phyloP scores from a whole-genome alignment of 257 asterid species.

The Solanum verrucosum region DNA sequence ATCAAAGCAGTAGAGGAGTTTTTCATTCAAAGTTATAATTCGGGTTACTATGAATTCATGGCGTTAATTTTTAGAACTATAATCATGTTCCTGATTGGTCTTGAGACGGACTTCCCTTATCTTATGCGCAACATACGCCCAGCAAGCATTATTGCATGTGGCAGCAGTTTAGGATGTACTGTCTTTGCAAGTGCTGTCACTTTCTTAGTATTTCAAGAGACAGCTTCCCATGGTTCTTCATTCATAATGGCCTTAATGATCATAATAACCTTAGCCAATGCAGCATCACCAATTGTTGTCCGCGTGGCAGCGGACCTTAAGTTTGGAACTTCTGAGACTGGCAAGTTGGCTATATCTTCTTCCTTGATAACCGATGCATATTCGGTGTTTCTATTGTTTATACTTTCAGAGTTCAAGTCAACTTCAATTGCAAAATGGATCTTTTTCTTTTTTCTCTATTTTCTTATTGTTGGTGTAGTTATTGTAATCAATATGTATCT shows the following conservation, averaged over 20 bases:
- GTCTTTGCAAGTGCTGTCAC: slow-evolving; percentile 65
- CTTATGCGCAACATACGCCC: slow-evolving; percentile 55
- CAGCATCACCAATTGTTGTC: slow-evolving; percentile 75
- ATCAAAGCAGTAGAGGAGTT: slow-evolving; percentile 28
- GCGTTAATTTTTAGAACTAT: slow-evolving; percentile 60
- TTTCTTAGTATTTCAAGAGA: slow-evolving; percentile 55
- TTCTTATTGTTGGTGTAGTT: slow-evolving; percentile 35
- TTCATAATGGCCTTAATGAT: slow-evolving; percentile 46
- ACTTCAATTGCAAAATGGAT: slow-evolving; percentile 21
- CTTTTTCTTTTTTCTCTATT: slow-evolving; percentile 24
- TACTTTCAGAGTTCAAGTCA: slow-evolving; percentile 35
- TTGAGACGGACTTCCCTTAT: slow-evolving; percentile 78
- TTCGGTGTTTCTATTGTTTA: slow-evolving; percentile 50
- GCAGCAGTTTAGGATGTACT: slow-evolving; percentile 57
- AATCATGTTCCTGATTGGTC: slow-evolving; percentile 93
- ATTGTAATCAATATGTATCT: slow-evolving; percentile 39
- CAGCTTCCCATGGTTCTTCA: slow-evolving; percentile 37
- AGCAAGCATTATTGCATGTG: slow-evolving; percentile 53
- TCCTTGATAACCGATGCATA: slow-evolving; percentile 66
- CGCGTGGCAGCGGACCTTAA: slow-evolving; percentile 80
- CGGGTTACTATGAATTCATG: slow-evolving; percentile 79
- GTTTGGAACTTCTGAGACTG: slow-evolving; percentile 73
- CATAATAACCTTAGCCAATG: slow-evolving; percentile 59
- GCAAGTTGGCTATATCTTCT: slow-evolving; percentile 74
- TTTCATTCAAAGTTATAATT: slow-evolving; percentile 49